These are phyloP conservation scores for Tremella yokohamensis DNA, from an alignment of 768 basidiomycete species.

Conservation along the genomic window DNA sequence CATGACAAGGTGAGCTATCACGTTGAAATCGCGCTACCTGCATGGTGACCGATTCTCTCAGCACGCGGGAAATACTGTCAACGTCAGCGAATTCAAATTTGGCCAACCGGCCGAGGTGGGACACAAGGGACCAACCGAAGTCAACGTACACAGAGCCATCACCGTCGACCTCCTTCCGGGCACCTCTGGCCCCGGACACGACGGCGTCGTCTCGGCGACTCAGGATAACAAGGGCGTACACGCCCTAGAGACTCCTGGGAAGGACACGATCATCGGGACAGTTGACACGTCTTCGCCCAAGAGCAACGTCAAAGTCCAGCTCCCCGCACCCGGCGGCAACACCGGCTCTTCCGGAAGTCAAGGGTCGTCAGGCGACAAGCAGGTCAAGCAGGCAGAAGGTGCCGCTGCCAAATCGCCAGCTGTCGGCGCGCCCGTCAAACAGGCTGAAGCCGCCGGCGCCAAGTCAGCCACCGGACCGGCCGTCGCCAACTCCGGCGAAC, in stretches of 20 bases:
- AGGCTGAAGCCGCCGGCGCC: neutral
- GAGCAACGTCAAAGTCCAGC: slow-evolving; percentile 1
- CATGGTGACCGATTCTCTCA: no score
- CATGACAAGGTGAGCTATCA: no score
- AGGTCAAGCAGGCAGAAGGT: neutral
- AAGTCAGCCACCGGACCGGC: neutral
- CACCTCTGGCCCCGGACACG: neutral
- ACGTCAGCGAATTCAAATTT: no score
- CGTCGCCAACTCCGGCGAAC: neutral
- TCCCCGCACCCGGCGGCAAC: neutral
- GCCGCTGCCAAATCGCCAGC: neutral
- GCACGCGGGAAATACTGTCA: no score
- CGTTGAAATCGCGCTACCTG: no score
- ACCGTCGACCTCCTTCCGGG: slow-evolving; percentile 5
- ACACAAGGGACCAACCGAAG: neutral
- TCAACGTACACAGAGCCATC: neutral
- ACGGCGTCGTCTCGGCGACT: neutral
- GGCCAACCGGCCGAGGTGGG: neutral
- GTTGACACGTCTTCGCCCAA: neutral
- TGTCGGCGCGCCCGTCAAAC: neutral
- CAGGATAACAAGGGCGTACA: neutral
- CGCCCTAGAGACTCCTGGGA: slow-evolving; percentile 1
- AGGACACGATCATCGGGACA: neutral
- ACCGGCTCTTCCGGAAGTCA: neutral
- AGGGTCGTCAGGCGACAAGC: no score